Base-by-base conservation (phyloP, 2,329 filamentous ascomycete species). In the Trichoderma brevicompactum region DNA sequence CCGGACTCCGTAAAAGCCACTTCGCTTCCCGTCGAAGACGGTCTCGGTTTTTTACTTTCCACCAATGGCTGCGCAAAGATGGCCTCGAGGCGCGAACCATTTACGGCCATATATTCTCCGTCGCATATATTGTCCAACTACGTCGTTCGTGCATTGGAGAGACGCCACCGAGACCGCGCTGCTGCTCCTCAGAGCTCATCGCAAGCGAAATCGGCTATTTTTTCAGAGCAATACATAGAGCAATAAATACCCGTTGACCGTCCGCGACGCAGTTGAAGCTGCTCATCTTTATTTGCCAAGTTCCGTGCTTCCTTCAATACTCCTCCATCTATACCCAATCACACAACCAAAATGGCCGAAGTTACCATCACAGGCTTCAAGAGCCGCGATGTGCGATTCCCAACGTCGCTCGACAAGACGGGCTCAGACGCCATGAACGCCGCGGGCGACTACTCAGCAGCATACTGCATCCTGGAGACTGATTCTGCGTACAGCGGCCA, bases 341-440 rank as follows among this genome's bases (percentile, higher is more conserved):
- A 34, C 19, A 64, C 2, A 43, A 23, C 10, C 46, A 40, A 79
- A 56, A 65, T 65, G 64, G 34, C 55, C 12, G 85, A 89, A 71
- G 82, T 92, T 72, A 91, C 87, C 66, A 91, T 92, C 74, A 92
- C 88, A 63, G 86, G 88, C 68, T 92, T 87, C 82, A 81, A 80
- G 70, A 90, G 89, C 66, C 84, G 88, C 74, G 90, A 92, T 80
- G 89, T 92, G 75, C 87, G 90, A 71, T 92, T 92, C 76, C 90
- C 90, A 77, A 97, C 93, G n/a, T 97, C 93, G 46, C 87, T 97
- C 67, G 92, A 96, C 80, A 95, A 94, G 81, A 96, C 92, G n/a
- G 93, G 93, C 73, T 96, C 92, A 8, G 94, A 97, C 85, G 94
- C 92, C 74, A 97, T 97, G 94, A 97, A 97, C 75, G 91, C 92